Evolutionary conservation across 2,329 filamentous ascomycete genomes (phyloP).

Genomic region (Hypoxylon sp.): DNA sequence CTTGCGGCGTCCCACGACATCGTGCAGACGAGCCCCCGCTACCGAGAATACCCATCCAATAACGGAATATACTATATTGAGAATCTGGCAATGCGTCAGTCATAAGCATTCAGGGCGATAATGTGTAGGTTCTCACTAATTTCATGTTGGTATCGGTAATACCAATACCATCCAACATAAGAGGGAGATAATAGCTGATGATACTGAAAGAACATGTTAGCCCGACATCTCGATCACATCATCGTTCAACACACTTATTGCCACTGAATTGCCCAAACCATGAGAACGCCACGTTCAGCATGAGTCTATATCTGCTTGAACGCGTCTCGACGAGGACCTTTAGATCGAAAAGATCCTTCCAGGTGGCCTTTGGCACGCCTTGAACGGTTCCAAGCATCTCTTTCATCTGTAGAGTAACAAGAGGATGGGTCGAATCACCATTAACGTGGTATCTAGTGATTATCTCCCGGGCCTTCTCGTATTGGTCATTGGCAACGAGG

Average conservation of each 20-base stretch:
- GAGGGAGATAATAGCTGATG: conserved; percentile 57
- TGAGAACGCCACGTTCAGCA: conserved; percentile 57
- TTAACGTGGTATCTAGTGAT: conserved; percentile 59
- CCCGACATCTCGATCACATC: no score
- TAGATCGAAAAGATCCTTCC: conserved; percentile 56
- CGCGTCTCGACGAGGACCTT: conserved; percentile 54
- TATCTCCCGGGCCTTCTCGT: conserved; percentile 55
- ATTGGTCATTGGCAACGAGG: conserved; percentile 53
- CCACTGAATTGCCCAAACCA: conserved; percentile 60
- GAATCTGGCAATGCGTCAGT: conserved; percentile 36
- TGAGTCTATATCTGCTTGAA: conserved; percentile 55
- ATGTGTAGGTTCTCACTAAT: conserved; percentile 45
- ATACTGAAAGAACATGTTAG: conserved; percentile 44
- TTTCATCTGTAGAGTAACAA: conserved; percentile 58
- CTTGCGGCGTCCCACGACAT: conserved; percentile 57
- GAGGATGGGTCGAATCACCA: conserved; percentile 56
- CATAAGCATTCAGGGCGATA: background rate
- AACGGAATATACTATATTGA: conserved; percentile 57
- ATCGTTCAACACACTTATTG: conserved; percentile 50
- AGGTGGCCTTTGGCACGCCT: conserved; percentile 53
- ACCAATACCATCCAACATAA: conserved; percentile 57
- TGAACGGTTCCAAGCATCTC: conserved; percentile 57
- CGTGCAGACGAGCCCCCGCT: conserved; percentile 56
- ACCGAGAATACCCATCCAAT: conserved; percentile 57
- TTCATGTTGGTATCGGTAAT: conserved; percentile 57